Evolutionary conservation across 768 basidiomycete species (phyloP).

Genomic region (Russula compacta): DNA sequence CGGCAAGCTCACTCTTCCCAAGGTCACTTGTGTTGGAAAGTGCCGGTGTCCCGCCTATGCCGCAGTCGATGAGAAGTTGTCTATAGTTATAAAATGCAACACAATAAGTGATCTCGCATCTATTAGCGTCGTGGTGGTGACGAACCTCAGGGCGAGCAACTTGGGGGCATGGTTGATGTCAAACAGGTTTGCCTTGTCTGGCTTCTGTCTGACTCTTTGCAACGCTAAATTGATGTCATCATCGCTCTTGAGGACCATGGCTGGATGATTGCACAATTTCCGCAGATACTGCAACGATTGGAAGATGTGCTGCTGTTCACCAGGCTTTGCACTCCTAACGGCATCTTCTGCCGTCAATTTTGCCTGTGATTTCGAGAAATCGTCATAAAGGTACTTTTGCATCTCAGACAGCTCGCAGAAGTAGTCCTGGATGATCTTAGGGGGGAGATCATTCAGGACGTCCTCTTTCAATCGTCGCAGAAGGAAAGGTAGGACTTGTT

Average conservation of each 20-base stretch:
- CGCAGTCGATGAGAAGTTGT: slow-evolving; percentile 90
- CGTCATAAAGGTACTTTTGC: slow-evolving; percentile 91
- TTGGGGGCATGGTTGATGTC: slow-evolving; percentile 94
- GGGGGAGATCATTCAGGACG: slow-evolving; percentile 89
- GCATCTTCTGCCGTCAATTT: slow-evolving; percentile 53
- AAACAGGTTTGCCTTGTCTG: slow-evolving; percentile 37
- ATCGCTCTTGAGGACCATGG: slow-evolving; percentile 72
- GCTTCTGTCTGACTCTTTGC: slow-evolving; percentile 40
- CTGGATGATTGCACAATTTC: slow-evolving; percentile 96
- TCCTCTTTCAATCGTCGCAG: slow-evolving; percentile 96
- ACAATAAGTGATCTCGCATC: background rate
- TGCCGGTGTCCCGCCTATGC: slow-evolving; percentile 55
- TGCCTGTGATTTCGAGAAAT: slow-evolving; percentile 78
- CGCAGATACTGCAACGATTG: slow-evolving; percentile 94
- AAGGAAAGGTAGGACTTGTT: slow-evolving; percentile 98
- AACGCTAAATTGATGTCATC: slow-evolving; percentile 52
- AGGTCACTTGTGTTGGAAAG: slow-evolving; percentile 38
- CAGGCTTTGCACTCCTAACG: slow-evolving; percentile 39
- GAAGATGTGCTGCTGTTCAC: slow-evolving; percentile 81
- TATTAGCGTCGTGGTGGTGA: slow-evolving; percentile 1
- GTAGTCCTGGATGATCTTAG: slow-evolving; percentile 99
- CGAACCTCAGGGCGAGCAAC: slow-evolving; percentile 80
- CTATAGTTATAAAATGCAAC: slow-evolving; percentile 32
- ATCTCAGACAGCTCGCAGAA: slow-evolving; percentile 95
- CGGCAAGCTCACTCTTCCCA: slow-evolving; percentile 59